A percentile compares a stretch with the other conserved stretches of the same genome.
These are phyloP conservation scores for Hypoxylon lenormandii DNA, from an alignment of 495 filamentous ascomycete genomes.

Conservation along the genomic window DNA sequence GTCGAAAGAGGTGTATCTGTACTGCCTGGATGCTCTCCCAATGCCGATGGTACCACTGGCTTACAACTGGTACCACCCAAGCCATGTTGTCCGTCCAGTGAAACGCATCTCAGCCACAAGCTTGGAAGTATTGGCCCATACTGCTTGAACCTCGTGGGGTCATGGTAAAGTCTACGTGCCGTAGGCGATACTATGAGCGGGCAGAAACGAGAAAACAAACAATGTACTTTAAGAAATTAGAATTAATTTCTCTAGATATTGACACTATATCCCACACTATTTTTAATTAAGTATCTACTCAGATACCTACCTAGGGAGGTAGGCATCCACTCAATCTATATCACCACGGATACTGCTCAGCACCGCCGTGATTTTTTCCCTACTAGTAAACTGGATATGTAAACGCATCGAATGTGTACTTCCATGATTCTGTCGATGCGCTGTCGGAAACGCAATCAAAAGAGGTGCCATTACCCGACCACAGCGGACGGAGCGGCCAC, in stretches of 20 bases:
- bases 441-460: constrained; percentile 62
- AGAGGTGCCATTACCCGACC: constrained; percentile 48
- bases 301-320: too few relatives aligned
- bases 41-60: constrained; percentile 63
- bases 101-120: constrained; percentile 9
- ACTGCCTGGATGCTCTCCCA: constrained; percentile 67
- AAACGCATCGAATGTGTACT: constrained; percentile 43
- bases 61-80: constrained; percentile 61
- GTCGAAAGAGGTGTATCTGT: constrained; percentile 67
- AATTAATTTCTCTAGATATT: too few relatives aligned
- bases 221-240: too few relatives aligned
- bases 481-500: constrained; percentile 63
- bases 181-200: too few relatives aligned
- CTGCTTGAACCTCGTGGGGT: not conserved
- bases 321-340: too few relatives aligned
- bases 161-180: too few relatives aligned
- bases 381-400: constrained; percentile 36
- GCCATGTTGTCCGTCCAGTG: constrained; percentile 40
- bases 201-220: too few relatives aligned
- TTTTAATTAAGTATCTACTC: too few relatives aligned
- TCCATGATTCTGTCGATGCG: constrained; percentile 56
- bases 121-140: constrained; percentile 14
- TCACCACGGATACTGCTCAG: too few relatives aligned
- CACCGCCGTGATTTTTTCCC: too few relatives aligned
- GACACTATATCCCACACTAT: too few relatives aligned